Base-by-base conservation (phyloP, 192 early-diverging fungal genomes). In the Chytriomyces sp. region DNA sequence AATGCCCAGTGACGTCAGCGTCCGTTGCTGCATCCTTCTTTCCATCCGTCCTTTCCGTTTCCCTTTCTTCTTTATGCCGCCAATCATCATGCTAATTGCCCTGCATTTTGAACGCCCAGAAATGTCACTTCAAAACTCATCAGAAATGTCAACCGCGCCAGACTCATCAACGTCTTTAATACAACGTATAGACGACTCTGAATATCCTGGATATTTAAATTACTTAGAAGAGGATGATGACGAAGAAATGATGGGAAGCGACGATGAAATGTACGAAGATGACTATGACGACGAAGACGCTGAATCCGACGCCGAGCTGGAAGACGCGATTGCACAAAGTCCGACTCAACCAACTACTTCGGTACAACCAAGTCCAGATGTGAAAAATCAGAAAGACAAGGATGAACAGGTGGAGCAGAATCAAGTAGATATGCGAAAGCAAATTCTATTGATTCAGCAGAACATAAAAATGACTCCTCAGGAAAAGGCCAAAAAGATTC, bases 401-500 rank as follows among this genome's bases (percentile, higher is more conserved):
- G 67, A 79, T 25, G 74, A 59, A 5, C 39, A 66, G 28, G 49
- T 60, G 36, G 54, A 77, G 52, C 70, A 76, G 33, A 41, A 36
- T 12, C 86, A 88, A 54, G 31, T 37, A 19, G 85, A 90, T 32
- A 41, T 93, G 73, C 64, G 91, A 64, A 86, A 84, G 41, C 81
- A 84, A 64, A 93, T 93, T 66, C 74, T 90, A 49, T 74, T 80
- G 10, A 93, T 93, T 60, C 91, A 91, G 64, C 64, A 78, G 39
- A 80, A 93, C 74, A 41, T 72, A 0, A 44, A 69, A 10, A 75
- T 92, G 26, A 33, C 74, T 38, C 67, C 83, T 26, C 80, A 77
- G 14, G 85, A 89, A 40, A 93, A 93, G 70, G 89, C 91, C 10
- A 82, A 78, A 66, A 78, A 78, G 60, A 91, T 93, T 22, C 92